Evolutionary conservation across 257 asterid species (phyloP).

Genomic region (Rauvolfia tetraphylla): DNA sequence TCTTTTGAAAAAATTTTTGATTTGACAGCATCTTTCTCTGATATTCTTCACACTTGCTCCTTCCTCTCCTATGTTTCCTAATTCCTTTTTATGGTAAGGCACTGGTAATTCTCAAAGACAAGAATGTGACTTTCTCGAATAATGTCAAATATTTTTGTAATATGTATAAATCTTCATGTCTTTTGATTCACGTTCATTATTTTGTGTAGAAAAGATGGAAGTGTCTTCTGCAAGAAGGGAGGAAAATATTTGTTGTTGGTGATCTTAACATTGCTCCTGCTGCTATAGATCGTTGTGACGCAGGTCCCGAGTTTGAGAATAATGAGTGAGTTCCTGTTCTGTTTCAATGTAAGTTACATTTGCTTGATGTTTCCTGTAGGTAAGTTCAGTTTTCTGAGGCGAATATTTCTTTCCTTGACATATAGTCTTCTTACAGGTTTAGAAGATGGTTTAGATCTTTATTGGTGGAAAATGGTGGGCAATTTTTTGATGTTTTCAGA

Average conservation of each 20-base stretch:
- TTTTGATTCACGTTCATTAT: slow-evolving; percentile 33
- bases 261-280: slow-evolving; percentile 92
- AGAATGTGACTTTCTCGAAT: background rate
- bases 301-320: slow-evolving; percentile 83
- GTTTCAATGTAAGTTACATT: background rate
- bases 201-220: slow-evolving; percentile 88
- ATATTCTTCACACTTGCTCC: background rate
- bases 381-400: background rate
- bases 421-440: slow-evolving; percentile 50
- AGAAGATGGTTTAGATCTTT: slow-evolving; percentile 89
- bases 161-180: slow-evolving; percentile 21
- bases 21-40: background rate
- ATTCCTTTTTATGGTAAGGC: background rate
- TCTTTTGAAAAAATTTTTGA: background rate
- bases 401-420: background rate
- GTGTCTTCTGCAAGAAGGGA: slow-evolving; percentile 59
- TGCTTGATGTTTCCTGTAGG: background rate
- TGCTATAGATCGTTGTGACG: slow-evolving; percentile 84
- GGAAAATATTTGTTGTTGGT: slow-evolving; percentile 77
- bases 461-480: slow-evolving; percentile 69
- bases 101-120: background rate
- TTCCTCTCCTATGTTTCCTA: background rate
- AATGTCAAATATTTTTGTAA: slow-evolving; percentile 1
- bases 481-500: slow-evolving; percentile 68
- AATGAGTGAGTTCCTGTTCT: slow-evolving; percentile 56